Base-by-base conservation (phyloP, 495 filamentous ascomycete species). In the Clohesyomyces aquaticus region DNA sequence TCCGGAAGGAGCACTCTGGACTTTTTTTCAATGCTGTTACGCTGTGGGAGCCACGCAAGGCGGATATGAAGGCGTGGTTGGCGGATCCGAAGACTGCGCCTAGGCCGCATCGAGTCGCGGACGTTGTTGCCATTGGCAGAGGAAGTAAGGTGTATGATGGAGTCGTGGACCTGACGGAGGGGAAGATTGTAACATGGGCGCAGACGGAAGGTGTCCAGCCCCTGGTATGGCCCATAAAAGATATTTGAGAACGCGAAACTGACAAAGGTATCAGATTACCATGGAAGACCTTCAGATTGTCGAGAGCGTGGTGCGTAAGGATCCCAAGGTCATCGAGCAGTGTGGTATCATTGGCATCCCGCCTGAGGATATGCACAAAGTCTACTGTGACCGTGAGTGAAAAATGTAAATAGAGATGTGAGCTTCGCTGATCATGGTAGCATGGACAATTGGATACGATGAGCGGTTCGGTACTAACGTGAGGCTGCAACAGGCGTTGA, bases 401-500 rank as follows among this genome's bases (percentile, higher is more conserved):
- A 8, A 26, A 4, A 25, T 28, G 10, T 18, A 47, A 12, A 2
- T 53, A 0, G 29, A 16, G 11, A 16, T 27, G 12, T 58, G n/a
- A 27, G 12, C 14, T 16, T 12, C 0, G 18, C 57, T 66, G 16
- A 72, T 49, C 10, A 28, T 46, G 10, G n/a, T 65, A 90, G 91
- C 93, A 12, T 97, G 93, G 93, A 96, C 93, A 14, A 96, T 97
- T 76, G 93, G 93, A 19, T 96, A 91, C 69, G 93, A 97, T 71
- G 91, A 95, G 78, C 87, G 93, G 4, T 93, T 92, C 68, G 92
- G 93, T 53, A 92, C 77, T 69, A 82, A 80, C 32, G 81, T 91
- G 27, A 87, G 93, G 59, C 82, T 96, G 16, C 93, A 97, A 72
- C 93, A 97, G 75, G 93, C 91, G 16, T 78, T 97, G 38, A 96